These are phyloP conservation scores for Mycena belliarum DNA, from an alignment of 768 basidiomycete species.

Conservation along the genomic window DNA sequence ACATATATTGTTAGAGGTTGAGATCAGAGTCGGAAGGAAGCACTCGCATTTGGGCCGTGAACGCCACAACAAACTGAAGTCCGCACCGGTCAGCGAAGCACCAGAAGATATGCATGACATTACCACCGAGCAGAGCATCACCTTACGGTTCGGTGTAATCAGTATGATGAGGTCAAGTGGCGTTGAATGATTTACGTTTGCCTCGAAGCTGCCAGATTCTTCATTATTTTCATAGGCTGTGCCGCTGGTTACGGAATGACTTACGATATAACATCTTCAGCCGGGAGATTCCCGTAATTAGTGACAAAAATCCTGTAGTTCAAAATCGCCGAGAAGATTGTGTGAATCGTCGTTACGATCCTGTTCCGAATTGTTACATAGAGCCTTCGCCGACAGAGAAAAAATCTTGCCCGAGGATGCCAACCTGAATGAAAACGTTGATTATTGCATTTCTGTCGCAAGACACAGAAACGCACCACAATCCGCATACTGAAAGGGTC, in stretches of 20 bases:
- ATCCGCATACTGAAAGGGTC: neutral
- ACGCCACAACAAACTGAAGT: slow-evolving; percentile 1
- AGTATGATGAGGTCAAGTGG: too few species aligned
- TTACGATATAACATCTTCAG: neutral
- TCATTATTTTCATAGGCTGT: too few species aligned
- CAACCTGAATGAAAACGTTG: neutral
- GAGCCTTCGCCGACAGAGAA: neutral
- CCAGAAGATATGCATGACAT: neutral
- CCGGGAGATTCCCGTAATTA: neutral
- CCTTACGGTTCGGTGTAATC: neutral
- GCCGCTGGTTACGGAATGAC: neutral
- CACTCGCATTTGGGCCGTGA: slow-evolving; percentile 1
- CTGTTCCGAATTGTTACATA: neutral
- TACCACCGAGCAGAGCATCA: slow-evolving; percentile 5
- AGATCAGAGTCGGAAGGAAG: neutral
- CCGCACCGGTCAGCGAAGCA: neutral
- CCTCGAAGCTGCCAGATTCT: too few species aligned
- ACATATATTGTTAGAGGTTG: neutral
- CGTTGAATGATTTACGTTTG: too few species aligned
- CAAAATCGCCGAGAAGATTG: neutral
- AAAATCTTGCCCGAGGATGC: neutral
- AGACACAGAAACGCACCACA: neutral
- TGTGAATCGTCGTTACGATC: neutral
- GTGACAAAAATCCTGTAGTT: neutral
- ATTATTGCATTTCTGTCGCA: neutral